phyloP scores from a whole-genome alignment of 441 rosid genomes.

The Dalechampia spathulata region DNA sequence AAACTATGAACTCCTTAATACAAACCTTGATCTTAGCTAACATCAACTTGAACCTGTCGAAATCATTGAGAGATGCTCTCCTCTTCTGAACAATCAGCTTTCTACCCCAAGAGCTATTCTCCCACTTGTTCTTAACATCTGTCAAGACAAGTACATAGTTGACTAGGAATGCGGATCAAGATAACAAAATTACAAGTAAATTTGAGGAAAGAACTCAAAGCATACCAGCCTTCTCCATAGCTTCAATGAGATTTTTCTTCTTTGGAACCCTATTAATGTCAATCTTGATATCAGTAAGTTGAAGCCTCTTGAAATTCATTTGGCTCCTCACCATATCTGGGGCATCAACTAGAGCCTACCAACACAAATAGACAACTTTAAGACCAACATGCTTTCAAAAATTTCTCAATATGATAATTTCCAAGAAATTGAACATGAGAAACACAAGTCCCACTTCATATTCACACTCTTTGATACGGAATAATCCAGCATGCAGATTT shows the following conservation, averaged over 20 bases:
- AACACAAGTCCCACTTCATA: too few species aligned
- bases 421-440: too few species aligned
- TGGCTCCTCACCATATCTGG: constrained; percentile 87
- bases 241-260: constrained; percentile 70
- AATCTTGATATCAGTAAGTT: constrained; percentile 68
- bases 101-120: constrained; percentile 90
- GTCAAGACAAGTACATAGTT: too few species aligned
- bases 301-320: constrained; percentile 84
- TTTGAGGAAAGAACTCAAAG: too few species aligned
- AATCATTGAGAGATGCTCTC: constrained; percentile 72
- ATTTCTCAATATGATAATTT: too few species aligned
- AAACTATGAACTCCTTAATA: neutral
- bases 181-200: too few species aligned
- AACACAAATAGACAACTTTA: neutral
- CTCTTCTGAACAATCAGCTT: constrained; percentile 78
- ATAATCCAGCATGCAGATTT: too few species aligned
- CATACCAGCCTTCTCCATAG: constrained; percentile 83
- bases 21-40: constrained; percentile 79
- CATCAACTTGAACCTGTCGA: constrained; percentile 90
- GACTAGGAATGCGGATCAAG: too few species aligned
- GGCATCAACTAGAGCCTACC: constrained; percentile 87
- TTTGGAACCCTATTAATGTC: constrained; percentile 80
- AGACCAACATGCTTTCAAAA: too few species aligned
- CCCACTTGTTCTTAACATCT: constrained; percentile 94
- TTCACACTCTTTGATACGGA: too few species aligned